A percentile compares a stretch with the other conserved stretches of the same genome.
phyloP scores from a whole-genome alignment of 257 asterid species.

The Ilex aquifolium region DNA sequence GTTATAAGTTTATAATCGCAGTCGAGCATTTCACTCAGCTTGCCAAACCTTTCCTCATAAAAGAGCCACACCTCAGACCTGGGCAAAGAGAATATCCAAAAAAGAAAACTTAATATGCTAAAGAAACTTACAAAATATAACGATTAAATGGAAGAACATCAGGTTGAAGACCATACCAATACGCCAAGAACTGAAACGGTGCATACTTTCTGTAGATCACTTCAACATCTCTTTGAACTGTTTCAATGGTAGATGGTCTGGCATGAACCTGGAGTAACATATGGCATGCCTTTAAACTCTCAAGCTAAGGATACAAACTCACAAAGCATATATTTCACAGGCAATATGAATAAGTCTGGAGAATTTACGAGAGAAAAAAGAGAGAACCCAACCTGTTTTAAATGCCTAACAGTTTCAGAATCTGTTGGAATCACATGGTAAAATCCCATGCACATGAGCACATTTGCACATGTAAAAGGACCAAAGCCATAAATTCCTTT shows the following conservation, averaged over 20 bases:
- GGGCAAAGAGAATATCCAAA: too few relatives aligned
- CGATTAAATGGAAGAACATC: neutral
- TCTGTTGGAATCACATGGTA: constrained; percentile 82
- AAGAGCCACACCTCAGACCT: too few relatives aligned
- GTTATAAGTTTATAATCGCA: too few relatives aligned
- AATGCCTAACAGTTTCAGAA: constrained; percentile 86
- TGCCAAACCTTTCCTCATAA: too few relatives aligned
- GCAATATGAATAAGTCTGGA: too few relatives aligned
- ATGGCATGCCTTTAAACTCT: neutral
- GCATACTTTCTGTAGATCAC: constrained; percentile 55
- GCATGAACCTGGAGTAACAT: constrained; percentile 57
- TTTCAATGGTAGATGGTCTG: constrained; percentile 27
- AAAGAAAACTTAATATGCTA: constrained; percentile 13
- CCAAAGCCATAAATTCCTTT: constrained; percentile 72
- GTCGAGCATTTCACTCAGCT: too few relatives aligned
- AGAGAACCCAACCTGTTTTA: constrained; percentile 48
- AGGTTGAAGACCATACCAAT: constrained; percentile 44
- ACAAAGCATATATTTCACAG: too few relatives aligned
- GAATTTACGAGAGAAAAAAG: neutral
- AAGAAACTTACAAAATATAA: neutral
- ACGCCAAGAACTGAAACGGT: constrained; percentile 82
- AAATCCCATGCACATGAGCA: constrained; percentile 83
- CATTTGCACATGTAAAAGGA: constrained; percentile 78
- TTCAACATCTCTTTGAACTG: constrained; percentile 58
- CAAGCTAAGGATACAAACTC: neutral